Percentiles rank a stretch among this genome's conserved stretches.
Evolutionary conservation across 179 eudicot genomes (phyloP).

Genomic region (Silene coronaria): DNA sequence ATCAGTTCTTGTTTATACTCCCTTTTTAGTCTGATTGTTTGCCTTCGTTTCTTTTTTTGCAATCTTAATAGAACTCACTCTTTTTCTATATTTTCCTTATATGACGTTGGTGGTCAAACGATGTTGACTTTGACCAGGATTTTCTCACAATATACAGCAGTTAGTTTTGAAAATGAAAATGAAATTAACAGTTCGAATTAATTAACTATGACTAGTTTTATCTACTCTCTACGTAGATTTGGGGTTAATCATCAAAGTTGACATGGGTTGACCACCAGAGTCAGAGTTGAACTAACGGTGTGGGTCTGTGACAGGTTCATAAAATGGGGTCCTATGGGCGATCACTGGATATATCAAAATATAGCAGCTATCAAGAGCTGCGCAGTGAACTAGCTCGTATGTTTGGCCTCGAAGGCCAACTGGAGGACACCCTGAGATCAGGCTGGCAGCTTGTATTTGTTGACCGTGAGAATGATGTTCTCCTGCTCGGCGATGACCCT

Average conservation of each 20-base stretch:
- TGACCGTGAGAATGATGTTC: slow-evolving; percentile 96
- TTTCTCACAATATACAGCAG: no score
- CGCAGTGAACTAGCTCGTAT: slow-evolving; percentile 80
- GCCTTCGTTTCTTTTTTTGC: not conserved
- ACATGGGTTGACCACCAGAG: not conserved
- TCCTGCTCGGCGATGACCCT: slow-evolving; percentile 97
- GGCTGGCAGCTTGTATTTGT: slow-evolving; percentile 99
- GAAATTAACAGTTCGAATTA: no score
- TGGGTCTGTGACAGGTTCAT: slow-evolving; percentile 52
- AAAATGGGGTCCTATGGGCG: slow-evolving; percentile 89
- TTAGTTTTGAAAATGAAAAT: no score
- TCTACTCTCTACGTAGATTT: no score
- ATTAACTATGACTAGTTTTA: no score
- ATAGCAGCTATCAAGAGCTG: slow-evolving; percentile 88
- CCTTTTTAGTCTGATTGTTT: not conserved
- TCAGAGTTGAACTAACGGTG: not conserved
- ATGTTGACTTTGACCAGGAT: not conserved
- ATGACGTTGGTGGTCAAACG: not conserved
- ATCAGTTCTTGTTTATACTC: not conserved
- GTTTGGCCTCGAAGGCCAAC: slow-evolving; percentile 90
- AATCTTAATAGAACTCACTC: not conserved
- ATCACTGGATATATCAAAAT: slow-evolving; percentile 78
- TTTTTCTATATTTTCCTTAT: not conserved
- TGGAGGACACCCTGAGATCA: slow-evolving; percentile 97
- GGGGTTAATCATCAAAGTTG: not conserved